A percentile compares a stretch with the other conserved stretches of the same genome.
These are phyloP conservation scores for Backusella sp. DNA, from an alignment of 192 early-diverging fungal genomes.

Conservation along the genomic window DNA sequence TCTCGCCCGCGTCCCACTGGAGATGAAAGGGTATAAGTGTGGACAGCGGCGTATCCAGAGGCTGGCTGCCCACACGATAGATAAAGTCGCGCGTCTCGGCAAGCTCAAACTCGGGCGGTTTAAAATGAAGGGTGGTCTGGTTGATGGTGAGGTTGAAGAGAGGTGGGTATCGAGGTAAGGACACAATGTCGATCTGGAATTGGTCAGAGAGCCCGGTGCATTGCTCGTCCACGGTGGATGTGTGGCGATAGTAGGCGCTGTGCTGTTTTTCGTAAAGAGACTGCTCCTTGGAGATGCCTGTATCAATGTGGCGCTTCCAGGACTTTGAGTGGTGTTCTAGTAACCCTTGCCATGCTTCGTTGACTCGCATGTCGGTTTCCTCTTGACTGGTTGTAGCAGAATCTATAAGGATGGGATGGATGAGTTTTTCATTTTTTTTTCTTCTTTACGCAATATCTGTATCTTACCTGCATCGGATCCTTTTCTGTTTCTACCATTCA, in stretches of 20 bases:
- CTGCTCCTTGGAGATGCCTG: slow-evolving; percentile 7
- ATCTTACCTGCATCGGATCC: slow-evolving; percentile 10
- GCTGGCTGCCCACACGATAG: slow-evolving; percentile 37
- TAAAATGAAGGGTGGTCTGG: slow-evolving; percentile 14
- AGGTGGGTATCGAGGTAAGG: slow-evolving; percentile 24
- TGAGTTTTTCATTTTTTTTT: not conserved
- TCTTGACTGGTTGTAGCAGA: not conserved
- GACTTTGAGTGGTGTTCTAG: slow-evolving; percentile 34
- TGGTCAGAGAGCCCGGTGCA: not conserved
- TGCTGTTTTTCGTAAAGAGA: not conserved
- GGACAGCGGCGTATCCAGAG: slow-evolving; percentile 37
- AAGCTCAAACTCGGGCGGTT: slow-evolving; percentile 31
- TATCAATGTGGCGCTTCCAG: slow-evolving; percentile 34
- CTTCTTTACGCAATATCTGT: not conserved
- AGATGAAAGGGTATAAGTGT: slow-evolving; percentile 43
- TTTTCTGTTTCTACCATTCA: not conserved
- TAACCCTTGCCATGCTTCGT: slow-evolving; percentile 23
- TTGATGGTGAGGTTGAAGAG: slow-evolving; percentile 32
- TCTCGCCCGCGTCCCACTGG: slow-evolving; percentile 29
- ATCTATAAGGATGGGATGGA: not conserved
- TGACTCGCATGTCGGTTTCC: slow-evolving; percentile 20
- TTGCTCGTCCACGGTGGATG: slow-evolving; percentile 1
- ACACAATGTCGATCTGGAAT: slow-evolving; percentile 18
- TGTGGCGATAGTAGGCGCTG: not conserved
- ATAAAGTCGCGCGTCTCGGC: slow-evolving; percentile 37